A percentile compares a stretch with the other conserved stretches of the same genome.
These are phyloP conservation scores for Neltuma alba DNA, from an alignment of 306 rosid species.

Conservation along the genomic window DNA sequence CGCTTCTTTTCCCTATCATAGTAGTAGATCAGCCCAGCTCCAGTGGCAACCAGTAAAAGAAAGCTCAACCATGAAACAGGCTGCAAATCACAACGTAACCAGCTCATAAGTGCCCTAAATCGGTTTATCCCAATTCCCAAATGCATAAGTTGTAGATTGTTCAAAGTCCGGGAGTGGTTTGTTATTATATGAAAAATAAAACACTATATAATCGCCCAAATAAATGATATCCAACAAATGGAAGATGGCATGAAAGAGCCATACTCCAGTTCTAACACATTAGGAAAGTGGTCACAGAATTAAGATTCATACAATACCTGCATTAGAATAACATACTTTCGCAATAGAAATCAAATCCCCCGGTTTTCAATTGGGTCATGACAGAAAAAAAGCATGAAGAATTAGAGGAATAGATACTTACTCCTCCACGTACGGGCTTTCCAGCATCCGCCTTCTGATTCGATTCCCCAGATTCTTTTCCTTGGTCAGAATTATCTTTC, in stretches of 20 bases:
- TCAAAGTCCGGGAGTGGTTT: neutral
- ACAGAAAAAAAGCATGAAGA: slow-evolving; percentile 23
- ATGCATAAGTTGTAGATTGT: neutral
- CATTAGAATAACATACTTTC: neutral
- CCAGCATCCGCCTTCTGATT: slow-evolving; percentile 60
- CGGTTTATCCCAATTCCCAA: neutral
- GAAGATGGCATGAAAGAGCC: neutral
- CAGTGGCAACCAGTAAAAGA: slow-evolving; percentile 75
- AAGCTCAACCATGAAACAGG: slow-evolving; percentile 95
- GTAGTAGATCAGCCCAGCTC: slow-evolving; percentile 79
- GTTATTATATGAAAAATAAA: neutral
- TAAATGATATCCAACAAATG: neutral
- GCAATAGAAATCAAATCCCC: neutral
- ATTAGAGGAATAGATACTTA: slow-evolving; percentile 38
- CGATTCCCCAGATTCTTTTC: slow-evolving; percentile 62
- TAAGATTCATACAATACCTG: neutral
- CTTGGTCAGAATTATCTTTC: slow-evolving; percentile 59
- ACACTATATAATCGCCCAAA: neutral
- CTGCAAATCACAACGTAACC: slow-evolving; percentile 46
- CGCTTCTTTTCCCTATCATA: slow-evolving; percentile 79
- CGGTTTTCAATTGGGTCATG: neutral
- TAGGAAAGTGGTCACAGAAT: neutral
- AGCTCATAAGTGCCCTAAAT: neutral
- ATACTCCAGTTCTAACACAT: neutral
- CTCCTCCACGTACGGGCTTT: slow-evolving; percentile 92